Base-by-base conservation (phyloP, 2,329 filamentous ascomycete genomes). In the Cladophialophora chaetospira region DNA sequence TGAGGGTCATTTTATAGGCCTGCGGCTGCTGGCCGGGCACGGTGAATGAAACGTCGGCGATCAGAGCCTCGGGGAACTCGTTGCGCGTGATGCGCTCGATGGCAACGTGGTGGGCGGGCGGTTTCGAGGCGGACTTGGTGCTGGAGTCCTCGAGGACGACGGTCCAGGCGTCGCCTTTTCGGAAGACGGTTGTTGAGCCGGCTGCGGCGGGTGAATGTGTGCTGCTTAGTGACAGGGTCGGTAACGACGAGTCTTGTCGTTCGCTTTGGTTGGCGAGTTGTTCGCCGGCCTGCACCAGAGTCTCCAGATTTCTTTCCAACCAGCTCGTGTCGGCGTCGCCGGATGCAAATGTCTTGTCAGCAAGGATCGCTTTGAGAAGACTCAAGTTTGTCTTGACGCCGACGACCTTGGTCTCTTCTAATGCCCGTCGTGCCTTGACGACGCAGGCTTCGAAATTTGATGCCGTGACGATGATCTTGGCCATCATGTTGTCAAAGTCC, bases 361-460 rank as follows among this genome's bases (percentile, higher is more conserved):
- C 69, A 3, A 84, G 70, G 13, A 86, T 82, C 0, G 77, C 82
- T 35, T 75, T 71, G 0, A 87, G 72, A 1, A 85, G 68, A 46
- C 75, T 71, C 13, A 86, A 62, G 57, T 84, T 86, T 0, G 84
- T 86, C 62, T 80, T 81, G 3, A 87, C 73, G 1, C 84, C 84
- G 0, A 65, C 67, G n/a, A 87, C 76, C 2, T 67, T 70, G 0
- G 81, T 81, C 58, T 86, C 83, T 13, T 77, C 71, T 0, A 87
- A 69, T 0, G 82, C 82, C 29, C 82, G 71, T 48, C 73, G 73
- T 0, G 82, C 79, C 67, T 85, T 87, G 2, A 67, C 65, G 1
- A 86, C 74, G 0, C 73, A 74, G 10, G 75, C 75, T n/a, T 73
- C 64, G 81, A 82, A 86, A 5, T 71, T 77, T 0, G 74, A 67